Base-by-base conservation (phyloP, 495 filamentous ascomycete species). In the Aspergillus ostianus region DNA sequence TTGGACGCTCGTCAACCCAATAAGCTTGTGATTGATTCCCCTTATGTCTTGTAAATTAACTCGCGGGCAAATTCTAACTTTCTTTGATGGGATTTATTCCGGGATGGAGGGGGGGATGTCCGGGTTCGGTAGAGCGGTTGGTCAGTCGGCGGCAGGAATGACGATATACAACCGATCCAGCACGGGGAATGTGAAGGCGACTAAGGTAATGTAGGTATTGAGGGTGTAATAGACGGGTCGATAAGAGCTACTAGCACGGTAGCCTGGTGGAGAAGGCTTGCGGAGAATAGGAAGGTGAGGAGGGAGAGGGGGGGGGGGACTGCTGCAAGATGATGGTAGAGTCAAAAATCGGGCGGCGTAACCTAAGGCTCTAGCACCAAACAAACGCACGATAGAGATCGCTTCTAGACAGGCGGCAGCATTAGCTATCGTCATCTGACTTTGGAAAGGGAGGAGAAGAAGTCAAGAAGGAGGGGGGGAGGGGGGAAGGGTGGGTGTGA, bases 11-110 rank as follows among this genome's bases (percentile, higher is more conserved):
- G 56, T 53, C n/a, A 47, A 55, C 50, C 48, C 51, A 44, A 65
- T 65, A 62, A 58, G 60, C 64, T 62, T 70, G 67, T 64, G 67
- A 70, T 66, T 55, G 67, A 70, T 66, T 55, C 55, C 27, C 56
- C 49, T 44, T 19, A 15, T 1, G 15, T 41, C 36, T 6, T 41
- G 30, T 32, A 32, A 32, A 32, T 32, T 32, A 12, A 32, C 30
- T 7, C 30, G 6, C 30, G 30, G 10, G 1, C 30, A 6, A 32
- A 8, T 32, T 32, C 10, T 32, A 41, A 41, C 4, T 41, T 41
- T 41, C 13, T 10, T 17, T 41, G 36, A 41, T 41, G 3, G 36
- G 10, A 15, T 17, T 41, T 41, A 13, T 13, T 8, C 5, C 23
- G 23, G 4, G 23, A 26, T 2, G 23, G 23, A 26, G 48, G 20